Evolutionary conservation across 2,329 filamentous ascomycete genomes (phyloP).

Genomic region (Fusarium metavorans): DNA sequence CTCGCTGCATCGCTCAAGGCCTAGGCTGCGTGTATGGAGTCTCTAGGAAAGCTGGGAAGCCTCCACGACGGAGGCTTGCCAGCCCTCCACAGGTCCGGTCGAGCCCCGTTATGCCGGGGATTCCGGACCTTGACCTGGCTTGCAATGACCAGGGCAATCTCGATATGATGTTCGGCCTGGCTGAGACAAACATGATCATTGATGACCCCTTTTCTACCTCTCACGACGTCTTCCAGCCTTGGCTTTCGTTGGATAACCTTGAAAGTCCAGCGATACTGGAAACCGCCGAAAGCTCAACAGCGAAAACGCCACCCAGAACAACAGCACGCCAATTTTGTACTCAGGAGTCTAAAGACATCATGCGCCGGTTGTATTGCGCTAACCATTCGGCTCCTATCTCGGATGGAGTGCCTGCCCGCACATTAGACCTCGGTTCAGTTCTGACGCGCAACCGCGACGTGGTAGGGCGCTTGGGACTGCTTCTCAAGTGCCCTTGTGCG

Average conservation of each 20-base stretch:
- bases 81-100: not conserved
- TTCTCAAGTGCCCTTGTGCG: not conserved
- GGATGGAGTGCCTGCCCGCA: not conserved
- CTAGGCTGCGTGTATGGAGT: not conserved
- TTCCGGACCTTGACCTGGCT: not conserved
- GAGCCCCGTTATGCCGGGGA: not conserved
- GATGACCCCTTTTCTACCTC: not conserved
- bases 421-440: not conserved
- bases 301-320: not conserved
- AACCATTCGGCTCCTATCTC: not conserved
- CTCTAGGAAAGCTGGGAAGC: not conserved
- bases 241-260: not conserved
- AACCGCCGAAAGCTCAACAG: not conserved
- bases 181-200: not conserved
- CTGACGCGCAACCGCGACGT: not conserved
- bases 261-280: not conserved
- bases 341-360: not conserved
- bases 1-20: not conserved
- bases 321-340: not conserved
- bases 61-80: not conserved
- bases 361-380: not conserved
- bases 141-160: not conserved
- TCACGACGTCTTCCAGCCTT: not conserved
- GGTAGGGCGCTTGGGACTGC: not conserved
- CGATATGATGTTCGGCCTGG: not conserved